These are phyloP conservation scores for Bondarzewia mesenterica DNA, from an alignment of 1,284 basidiomycete genomes.

Conservation along the genomic window DNA sequence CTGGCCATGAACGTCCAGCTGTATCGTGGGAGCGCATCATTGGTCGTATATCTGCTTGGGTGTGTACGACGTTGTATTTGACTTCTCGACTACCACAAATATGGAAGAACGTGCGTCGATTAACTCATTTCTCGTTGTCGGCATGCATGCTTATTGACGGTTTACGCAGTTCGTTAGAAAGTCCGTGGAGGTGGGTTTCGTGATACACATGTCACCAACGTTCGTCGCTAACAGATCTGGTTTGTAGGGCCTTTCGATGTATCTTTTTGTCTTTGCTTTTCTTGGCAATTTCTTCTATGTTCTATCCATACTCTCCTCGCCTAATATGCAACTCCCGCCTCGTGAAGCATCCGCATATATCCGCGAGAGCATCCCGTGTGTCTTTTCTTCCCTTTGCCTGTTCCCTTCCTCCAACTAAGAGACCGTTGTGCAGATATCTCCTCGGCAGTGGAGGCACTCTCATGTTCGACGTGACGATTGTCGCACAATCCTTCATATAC, in stretches of 20 bases:
- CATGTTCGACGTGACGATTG: conserved; percentile 84
- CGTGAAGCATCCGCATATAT: conserved; percentile 52
- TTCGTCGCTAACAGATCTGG: background rate
- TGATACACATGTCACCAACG: background rate
- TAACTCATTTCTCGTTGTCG: conserved; percentile 2
- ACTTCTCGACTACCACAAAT: conserved; percentile 91
- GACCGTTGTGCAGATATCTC: conserved; percentile 51
- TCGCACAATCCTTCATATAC: conserved; percentile 53
- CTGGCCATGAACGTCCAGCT: conserved; percentile 18
- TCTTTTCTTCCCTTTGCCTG: conserved; percentile 13
- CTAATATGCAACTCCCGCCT: conserved; percentile 43
- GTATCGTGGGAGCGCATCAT: conserved; percentile 51
- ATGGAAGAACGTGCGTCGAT: conserved; percentile 85
- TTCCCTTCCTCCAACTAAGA: conserved; percentile 6
- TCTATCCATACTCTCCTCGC: conserved; percentile 69
- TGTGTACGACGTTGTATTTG: conserved; percentile 85
- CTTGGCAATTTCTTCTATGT: conserved; percentile 89
- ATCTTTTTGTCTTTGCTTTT: conserved; percentile 88
- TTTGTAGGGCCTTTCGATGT: conserved; percentile 78
- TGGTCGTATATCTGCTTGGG: conserved; percentile 87
- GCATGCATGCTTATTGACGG: background rate
- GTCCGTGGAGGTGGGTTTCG: conserved; percentile 69
- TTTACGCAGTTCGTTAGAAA: conserved; percentile 70
- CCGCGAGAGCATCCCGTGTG: conserved; percentile 70
- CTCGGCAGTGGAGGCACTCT: conserved; percentile 85